Conservation (phyloP, 331 rosid species). For the Quercus lobata region DNA sequence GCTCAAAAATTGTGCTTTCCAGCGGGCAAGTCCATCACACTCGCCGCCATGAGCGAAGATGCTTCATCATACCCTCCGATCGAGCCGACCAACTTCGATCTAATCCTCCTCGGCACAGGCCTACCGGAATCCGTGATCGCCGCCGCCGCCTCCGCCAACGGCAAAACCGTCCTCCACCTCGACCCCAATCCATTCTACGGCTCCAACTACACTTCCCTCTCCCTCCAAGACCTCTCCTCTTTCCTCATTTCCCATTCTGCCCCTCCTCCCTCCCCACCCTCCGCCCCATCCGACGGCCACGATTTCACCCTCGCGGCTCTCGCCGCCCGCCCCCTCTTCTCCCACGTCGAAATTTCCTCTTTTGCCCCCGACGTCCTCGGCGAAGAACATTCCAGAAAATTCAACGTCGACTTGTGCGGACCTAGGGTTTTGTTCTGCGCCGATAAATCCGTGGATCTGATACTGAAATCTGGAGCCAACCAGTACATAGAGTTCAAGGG, state of each 20-base stretch:
- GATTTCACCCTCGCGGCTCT: slow-evolving; percentile 35
- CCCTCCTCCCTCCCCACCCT: neutral
- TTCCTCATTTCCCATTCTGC: slow-evolving; percentile 44
- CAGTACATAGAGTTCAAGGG: slow-evolving; percentile 74
- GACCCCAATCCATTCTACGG: slow-evolving; percentile 79
- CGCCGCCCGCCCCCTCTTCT: slow-evolving; percentile 27
- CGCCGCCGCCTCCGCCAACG: slow-evolving; percentile 66
- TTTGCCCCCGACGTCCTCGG: slow-evolving; percentile 32
- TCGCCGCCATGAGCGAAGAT: slow-evolving; percentile 41
- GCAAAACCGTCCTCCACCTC: slow-evolving; percentile 79
- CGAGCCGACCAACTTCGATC: slow-evolving; percentile 71
- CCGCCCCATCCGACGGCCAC: slow-evolving; percentile 1
- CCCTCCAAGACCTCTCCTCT: slow-evolving; percentile 52
- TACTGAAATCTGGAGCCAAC: slow-evolving; percentile 50
- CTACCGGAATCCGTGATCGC: slow-evolving; percentile 61
- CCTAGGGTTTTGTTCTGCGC: slow-evolving; percentile 73
- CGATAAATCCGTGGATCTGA: slow-evolving; percentile 53
- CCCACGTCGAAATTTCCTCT: slow-evolving; percentile 43
- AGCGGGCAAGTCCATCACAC: too few species aligned
- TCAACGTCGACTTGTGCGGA: slow-evolving; percentile 69
- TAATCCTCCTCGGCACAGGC: slow-evolving; percentile 78
- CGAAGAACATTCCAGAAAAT: slow-evolving; percentile 48
- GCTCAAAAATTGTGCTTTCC: too few species aligned
- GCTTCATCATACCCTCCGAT: slow-evolving; percentile 48
- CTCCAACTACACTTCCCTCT: slow-evolving; percentile 61